Evolutionary conservation across 495 filamentous ascomycete genomes (phyloP).

Genomic region (Emericellopsis terricola): DNA sequence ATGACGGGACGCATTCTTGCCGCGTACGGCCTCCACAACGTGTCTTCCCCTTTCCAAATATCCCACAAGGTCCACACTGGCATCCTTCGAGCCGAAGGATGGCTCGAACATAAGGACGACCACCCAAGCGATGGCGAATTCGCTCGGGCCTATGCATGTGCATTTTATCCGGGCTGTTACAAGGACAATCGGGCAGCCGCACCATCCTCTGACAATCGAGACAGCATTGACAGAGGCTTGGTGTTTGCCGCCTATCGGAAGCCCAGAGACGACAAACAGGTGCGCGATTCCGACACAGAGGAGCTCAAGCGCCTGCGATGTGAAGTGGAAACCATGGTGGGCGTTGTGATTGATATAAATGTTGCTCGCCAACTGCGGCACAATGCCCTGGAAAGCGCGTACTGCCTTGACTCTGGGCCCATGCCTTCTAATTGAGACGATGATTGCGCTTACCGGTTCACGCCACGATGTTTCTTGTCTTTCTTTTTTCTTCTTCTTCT

Average conservation of each 20-base stretch:
- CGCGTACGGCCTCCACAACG: conserved; percentile 17
- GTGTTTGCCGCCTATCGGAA: conserved; percentile 22
- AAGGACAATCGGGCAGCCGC: conserved; percentile 2
- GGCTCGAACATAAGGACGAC: conserved; percentile 21
- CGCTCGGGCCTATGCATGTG: conserved; percentile 19
- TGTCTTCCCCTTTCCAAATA: conserved; percentile 19
- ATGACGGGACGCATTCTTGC: conserved; percentile 21
- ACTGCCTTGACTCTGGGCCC: conserved; percentile 2
- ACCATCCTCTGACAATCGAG: background rate
- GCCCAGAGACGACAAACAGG: conserved; percentile 1
- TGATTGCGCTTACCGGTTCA: too few species aligned
- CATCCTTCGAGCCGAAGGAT: conserved; percentile 15
- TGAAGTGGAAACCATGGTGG: conserved; percentile 18
- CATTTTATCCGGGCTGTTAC: conserved; percentile 17
- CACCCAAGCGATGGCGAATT: conserved; percentile 12
- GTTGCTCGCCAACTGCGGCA: background rate
- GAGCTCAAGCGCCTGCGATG: conserved; percentile 11
- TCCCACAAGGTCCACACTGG: conserved; percentile 16
- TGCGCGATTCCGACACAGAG: conserved; percentile 2
- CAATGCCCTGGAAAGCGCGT: background rate
- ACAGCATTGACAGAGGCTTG: conserved; percentile 14
- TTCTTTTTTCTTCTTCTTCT: conserved; percentile 4
- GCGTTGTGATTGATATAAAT: conserved; percentile 14
- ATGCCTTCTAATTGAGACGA: too few species aligned
- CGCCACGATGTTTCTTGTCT: too few species aligned